A percentile compares a stretch with the other conserved stretches of the same genome.
Evolutionary conservation across 129 eudicot genomes (phyloP).

Genomic region (Daucus carota): DH1_v3.0 NC_030381.2:47891001-47891500

Average conservation of each 20-base stretch:
- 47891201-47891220: constrained; percentile 29
- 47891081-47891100: constrained; percentile 53
- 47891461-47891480: constrained; percentile 74
- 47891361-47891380: constrained; percentile 19
- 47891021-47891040: neutral
- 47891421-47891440: constrained; percentile 82
- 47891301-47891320: neutral
- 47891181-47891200: too few relatives aligned
- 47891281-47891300: neutral
- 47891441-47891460: constrained; percentile 67
- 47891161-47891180: constrained; percentile 69
- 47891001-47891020: neutral
- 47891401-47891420: constrained; percentile 77
- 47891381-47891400: constrained; percentile 69
- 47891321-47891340: neutral
- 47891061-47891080: neutral
- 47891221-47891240: constrained; percentile 67
- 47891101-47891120: constrained; percentile 81
- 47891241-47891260: constrained; percentile 79
- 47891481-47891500: constrained; percentile 66
- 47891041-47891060: neutral
- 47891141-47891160: constrained; percentile 61
- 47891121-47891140: constrained; percentile 68
- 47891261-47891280: constrained; percentile 66
- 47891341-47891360: neutral